Percentiles rank a stretch among this genome's conserved stretches.
These are phyloP conservation scores for Anthracocystis walkeri DNA, from an alignment of 1,284 basidiomycete species.

Conservation along the genomic window DNA sequence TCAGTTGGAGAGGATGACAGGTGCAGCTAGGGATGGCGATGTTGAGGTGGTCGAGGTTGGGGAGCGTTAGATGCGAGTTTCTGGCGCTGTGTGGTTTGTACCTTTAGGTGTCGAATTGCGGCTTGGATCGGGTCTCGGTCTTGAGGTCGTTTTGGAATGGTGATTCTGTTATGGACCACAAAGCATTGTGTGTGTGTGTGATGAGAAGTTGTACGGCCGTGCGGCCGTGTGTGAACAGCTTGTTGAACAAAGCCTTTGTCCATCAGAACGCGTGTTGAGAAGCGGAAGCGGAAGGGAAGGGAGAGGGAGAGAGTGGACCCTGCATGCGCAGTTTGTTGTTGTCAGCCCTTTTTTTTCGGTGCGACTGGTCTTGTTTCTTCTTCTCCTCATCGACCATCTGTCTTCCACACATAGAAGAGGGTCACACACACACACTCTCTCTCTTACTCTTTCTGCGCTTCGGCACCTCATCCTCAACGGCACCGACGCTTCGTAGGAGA, in stretches of 20 bases:
- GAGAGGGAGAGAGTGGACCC: conserved; percentile 11
- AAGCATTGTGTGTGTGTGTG: not conserved
- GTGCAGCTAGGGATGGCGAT: conserved; percentile 28
- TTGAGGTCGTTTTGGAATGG: not conserved
- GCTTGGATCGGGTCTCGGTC: too few relatives aligned
- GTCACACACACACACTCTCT: too few relatives aligned
- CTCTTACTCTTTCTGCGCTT: not conserved
- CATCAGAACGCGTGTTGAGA: not conserved
- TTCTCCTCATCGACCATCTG: not conserved
- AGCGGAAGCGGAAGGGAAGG: not conserved
- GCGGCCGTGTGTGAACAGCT: too few relatives aligned
- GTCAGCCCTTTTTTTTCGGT: not conserved
- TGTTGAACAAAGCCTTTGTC: not conserved
- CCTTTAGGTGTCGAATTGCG: too few relatives aligned
- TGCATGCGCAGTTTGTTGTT: conserved; percentile 6
- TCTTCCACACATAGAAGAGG: too few relatives aligned
- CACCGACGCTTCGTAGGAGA: too few relatives aligned
- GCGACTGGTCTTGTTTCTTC: not conserved
- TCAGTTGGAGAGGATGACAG: conserved; percentile 18
- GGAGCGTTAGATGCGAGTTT: not conserved
- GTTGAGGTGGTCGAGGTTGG: conserved; percentile 17
- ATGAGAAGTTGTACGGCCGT: too few relatives aligned
- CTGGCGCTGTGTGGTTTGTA: too few relatives aligned
- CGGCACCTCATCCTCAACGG: not conserved
- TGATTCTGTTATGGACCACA: not conserved